phyloP scores from a whole-genome alignment of 345 rosid species.

The Populus deltoides region DNA sequence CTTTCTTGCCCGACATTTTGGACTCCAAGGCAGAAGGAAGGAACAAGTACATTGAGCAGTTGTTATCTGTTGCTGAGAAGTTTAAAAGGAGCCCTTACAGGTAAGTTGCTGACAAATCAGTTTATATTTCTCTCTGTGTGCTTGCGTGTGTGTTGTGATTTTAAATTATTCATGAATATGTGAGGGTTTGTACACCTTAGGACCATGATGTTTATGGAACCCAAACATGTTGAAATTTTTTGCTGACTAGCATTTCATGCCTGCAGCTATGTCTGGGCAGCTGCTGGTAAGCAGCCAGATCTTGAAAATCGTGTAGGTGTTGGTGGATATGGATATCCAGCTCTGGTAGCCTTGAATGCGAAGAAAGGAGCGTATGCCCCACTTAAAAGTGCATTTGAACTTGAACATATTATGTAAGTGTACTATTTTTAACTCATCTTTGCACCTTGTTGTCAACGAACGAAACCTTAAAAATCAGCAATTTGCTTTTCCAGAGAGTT shows the following conservation, averaged over 20 bases:
- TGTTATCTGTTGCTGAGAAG: slow-evolving; percentile 81
- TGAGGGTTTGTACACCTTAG: neutral
- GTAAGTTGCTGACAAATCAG: slow-evolving; percentile 27
- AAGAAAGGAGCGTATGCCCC: slow-evolving; percentile 97
- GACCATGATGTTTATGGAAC: neutral
- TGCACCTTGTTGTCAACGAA: neutral
- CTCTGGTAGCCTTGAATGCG: slow-evolving; percentile 85
- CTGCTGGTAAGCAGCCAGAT: slow-evolving; percentile 89
- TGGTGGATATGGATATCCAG: slow-evolving; percentile 98
- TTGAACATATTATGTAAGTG: slow-evolving; percentile 74
- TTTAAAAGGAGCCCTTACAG: slow-evolving; percentile 84
- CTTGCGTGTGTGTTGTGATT: neutral
- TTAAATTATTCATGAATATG: neutral
- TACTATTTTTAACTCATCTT: slow-evolving; percentile 3
- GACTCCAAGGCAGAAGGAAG: slow-evolving; percentile 97
- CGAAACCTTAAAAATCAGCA: slow-evolving; percentile 1
- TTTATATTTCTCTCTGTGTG: neutral
- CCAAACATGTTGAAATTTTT: neutral
- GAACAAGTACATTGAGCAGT: slow-evolving; percentile 67
- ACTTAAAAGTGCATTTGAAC: slow-evolving; percentile 90
- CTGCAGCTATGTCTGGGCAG: slow-evolving; percentile 87
- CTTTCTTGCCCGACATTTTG: slow-evolving; percentile 92
- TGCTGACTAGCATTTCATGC: slow-evolving; percentile 4
- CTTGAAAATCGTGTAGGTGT: slow-evolving; percentile 78
- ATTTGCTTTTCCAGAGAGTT: slow-evolving; percentile 59